phyloP scores from a whole-genome alignment of 495 filamentous ascomycete species.

The Penicillium silybi region DNA sequence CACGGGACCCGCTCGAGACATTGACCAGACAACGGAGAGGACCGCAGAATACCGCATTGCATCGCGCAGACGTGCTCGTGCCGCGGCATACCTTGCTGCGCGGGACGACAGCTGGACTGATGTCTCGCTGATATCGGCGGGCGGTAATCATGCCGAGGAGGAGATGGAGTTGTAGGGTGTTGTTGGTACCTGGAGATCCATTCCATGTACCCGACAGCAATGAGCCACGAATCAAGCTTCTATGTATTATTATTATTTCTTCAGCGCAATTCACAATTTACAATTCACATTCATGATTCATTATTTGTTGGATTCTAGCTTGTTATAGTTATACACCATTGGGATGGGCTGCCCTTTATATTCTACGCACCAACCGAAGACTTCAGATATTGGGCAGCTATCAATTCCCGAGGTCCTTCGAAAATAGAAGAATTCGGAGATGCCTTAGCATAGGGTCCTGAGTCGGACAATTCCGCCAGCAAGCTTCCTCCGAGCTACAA shows the following conservation, averaged over 20 bases:
- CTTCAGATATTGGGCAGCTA: too few relatives aligned
- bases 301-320: too few relatives aligned
- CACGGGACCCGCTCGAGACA: not conserved
- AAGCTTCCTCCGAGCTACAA: not conserved
- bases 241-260: too few relatives aligned
- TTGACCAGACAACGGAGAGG: too few relatives aligned
- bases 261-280: too few relatives aligned
- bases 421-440: too few relatives aligned
- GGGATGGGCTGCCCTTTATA: too few relatives aligned
- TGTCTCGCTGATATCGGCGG: slow-evolving; percentile 43
- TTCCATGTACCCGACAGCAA: not conserved
- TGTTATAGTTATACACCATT: too few relatives aligned
- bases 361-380: too few relatives aligned
- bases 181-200: not conserved
- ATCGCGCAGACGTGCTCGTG: slow-evolving; percentile 1
- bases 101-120: slow-evolving; percentile 40
- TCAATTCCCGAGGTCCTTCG: too few relatives aligned
- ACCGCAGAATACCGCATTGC: not conserved
- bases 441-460: too few relatives aligned
- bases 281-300: too few relatives aligned
- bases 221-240: not conserved
- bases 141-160: slow-evolving; percentile 43
- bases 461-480: slow-evolving; percentile 7
- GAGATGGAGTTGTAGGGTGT: slow-evolving; percentile 45
- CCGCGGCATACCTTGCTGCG: slow-evolving; percentile 39